Evolutionary conservation across 164 flowering plant genomes (phyloP), one percentile per base, ranked within the genome.

Genomic region (Aristolochia californica): DNA sequence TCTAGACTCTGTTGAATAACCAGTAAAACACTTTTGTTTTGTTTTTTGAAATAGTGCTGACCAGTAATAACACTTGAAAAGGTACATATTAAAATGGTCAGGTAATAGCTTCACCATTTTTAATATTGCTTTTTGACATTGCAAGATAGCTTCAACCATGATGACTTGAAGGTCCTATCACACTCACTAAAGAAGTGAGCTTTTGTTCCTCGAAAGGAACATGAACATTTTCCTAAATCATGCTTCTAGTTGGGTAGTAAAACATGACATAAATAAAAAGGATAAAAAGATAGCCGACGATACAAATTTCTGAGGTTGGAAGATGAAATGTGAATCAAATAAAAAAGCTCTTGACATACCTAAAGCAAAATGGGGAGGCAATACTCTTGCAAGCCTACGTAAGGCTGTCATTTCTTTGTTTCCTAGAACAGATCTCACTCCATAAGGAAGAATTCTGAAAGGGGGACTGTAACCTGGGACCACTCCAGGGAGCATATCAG

Each of bases 291-390:
- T 50, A 22, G 15, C 53, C 5, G 27, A 23, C 22, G 28, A 22
- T 14, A 50, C 50, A 26, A 50, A 10, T 22, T 13, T 10, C 20
- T 22, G 11, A 50, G 26, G 22, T 17, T 34, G 40, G 40, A 34
- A 34, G 40, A 34, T 12, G 10, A n/a, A 34, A 28, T 2, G 10
- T 34, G 40, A 34, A 34, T 34, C 40, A 34, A 34, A 1, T 34
- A 12, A 34, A 34, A 34, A 34, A 5, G 40, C 10, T 34, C 10
- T 34, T 34, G 40, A 58, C 68, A 64, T 72, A 87, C 97, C 99
- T 66, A 93, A 55, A 10, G 97, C 97, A 79, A 93, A 93, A 80
- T 93, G 99, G 26, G 97, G 97, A 71, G 99, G 94, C 56, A 93
- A 70, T 21, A 67, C 62, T 69, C 87, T 78, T 43, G 96, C 91